Base-by-base conservation (phyloP, 176 grass and related monocot species). In the Elymus sibiricus region DNA sequence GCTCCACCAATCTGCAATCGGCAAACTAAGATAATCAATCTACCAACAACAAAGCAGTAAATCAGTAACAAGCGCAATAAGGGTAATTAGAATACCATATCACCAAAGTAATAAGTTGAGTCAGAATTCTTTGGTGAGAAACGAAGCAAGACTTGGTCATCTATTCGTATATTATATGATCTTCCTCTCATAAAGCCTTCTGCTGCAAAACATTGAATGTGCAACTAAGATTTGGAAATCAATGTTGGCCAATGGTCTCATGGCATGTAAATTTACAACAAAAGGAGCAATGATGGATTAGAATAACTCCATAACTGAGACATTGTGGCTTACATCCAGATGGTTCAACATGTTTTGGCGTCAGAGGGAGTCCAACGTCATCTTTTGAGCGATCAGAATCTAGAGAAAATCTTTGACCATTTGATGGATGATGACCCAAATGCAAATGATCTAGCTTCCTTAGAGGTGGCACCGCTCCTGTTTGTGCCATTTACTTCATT, bases 151-250 rank as follows among this genome's bases (percentile, higher is more conserved):
- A 93, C 89, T 86, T 96, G 88, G 56, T 93, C 88, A 63, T 94
- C 88, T 67, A 99, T 96, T 87, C 91, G 94, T 86, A 99, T 99
- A 80, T 99, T 99, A 70, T 99, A 99, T 4, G 97, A 99, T 86
- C 90, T 96, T 77, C 94, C 90, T 87, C 82, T 92, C 19, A 90
- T 79, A 83, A 99, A 91, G 62, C 90, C 90, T 91, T 99, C 94
- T 94, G 97, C 97, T 99, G 92, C 88, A 82, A 80, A 73, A 82
- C 79, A 90, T 71, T 38, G 68, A 29, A 28, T 31, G 27, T 55
- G 69, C 35, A 75, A 65, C 40, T 88, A 82, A 88, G 61, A 35
- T 81, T 88, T 83, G 70, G 42, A 55, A 89, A 90, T 65, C 44
- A 46, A 47, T 75, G 26, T 83, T 71, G 31, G n/a, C 47, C 49